Evolutionary conservation across 371 early-diverging fungal species (phyloP), one percentile per base, ranked within the genome.

Genomic region (Saksenaea oblongispora): DNA sequence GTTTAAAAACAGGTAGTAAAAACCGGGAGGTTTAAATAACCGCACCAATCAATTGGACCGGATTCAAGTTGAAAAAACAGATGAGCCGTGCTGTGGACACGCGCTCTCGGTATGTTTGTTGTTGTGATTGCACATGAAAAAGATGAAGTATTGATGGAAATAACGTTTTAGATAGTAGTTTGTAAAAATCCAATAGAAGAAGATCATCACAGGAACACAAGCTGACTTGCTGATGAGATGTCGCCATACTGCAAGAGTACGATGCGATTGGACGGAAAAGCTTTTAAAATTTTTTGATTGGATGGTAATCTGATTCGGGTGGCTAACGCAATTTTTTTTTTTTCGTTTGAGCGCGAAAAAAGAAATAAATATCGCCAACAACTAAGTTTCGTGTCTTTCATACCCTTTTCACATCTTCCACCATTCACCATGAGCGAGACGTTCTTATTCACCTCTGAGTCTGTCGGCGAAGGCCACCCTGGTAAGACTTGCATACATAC

Each of bases 401-500:
- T 39, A 31, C 34, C 42, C 24, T 44, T 35, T 44, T 58, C 27
- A 51, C 44, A 55, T 51, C 14, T 66, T 36, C 11, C 34, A 61
- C 15, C 18, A 34, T 44, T 18, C 62, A 67, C 34, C 44, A 70
- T 65, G 69, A 66, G 64, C 73, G 64, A 72, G 47, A 93, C 93
- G 58, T 98, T 97, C 90, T 90, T 98, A 69, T 99, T 98, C 88
- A 99, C 99, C 69, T 98, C 98, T 69, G 99, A 99, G 84, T 98
- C 98, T 68, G 99, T 99, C 78, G 98, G 99, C 76, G 97, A 97
- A 87, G 99, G 99, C 67, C 99, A 99, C 84, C 98, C 99, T 68
- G 94, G 91, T 92, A 82, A 55, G 79, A 76, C 62, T 51, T 8
- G n/a, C n/a, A 22, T 22, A 47, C 10, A 10, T 54, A 18, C 13